Conservation (phyloP, 129 eudicot genomes). For the Flaveria sonorensis region DNA sequence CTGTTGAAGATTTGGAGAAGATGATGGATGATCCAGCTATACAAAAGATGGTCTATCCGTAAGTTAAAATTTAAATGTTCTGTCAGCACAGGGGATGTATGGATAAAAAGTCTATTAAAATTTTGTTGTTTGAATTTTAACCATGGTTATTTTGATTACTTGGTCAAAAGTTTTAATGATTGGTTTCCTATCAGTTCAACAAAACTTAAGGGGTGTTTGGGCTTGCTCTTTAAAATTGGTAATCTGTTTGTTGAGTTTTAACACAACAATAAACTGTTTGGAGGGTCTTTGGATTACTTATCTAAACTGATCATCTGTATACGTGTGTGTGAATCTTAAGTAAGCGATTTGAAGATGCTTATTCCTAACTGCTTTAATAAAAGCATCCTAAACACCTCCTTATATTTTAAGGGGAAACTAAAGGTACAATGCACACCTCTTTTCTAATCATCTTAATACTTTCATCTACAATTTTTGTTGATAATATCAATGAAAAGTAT, state of each 20-base stretch:
- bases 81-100: background rate
- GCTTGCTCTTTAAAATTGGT: background rate
- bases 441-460: background rate
- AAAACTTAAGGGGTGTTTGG: background rate
- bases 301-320: background rate
- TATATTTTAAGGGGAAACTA: background rate
- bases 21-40: constrained; percentile 98
- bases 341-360: background rate
- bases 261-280: background rate
- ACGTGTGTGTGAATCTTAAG: too few species aligned
- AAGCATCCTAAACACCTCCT: background rate
- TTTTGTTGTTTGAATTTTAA: background rate
- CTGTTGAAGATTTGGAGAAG: constrained; percentile 95
- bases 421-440: background rate
- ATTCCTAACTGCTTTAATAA: background rate
- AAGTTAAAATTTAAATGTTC: constrained; percentile 30
- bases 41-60: constrained; percentile 94
- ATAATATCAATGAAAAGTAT: too few species aligned
- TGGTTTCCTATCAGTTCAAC: background rate
- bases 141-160: background rate
- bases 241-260: background rate
- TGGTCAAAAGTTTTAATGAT: too few species aligned
- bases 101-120: background rate
- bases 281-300: background rate
- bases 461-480: background rate